Base-by-base conservation (phyloP, 345 rosid genomes). In the Heritiera fomes region DNA sequence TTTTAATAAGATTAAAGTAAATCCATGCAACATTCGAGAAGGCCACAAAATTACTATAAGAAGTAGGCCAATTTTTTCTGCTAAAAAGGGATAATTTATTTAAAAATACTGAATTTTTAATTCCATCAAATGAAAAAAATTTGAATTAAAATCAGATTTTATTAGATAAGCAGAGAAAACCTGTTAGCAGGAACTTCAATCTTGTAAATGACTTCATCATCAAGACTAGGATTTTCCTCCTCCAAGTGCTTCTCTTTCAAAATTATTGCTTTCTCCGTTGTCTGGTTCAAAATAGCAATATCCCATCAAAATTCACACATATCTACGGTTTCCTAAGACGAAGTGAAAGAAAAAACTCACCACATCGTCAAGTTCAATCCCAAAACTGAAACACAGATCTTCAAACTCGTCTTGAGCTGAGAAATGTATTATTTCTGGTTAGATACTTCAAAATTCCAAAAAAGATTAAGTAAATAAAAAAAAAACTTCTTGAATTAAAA, bases 321-420 rank as follows among this genome's bases (percentile, higher is more conserved):
- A 43, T 20, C 13, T 12, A 41, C 5, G 4, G 8, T 15, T 68
- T 45, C 3, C 20, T 20, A 32, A 40, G n/a, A 76, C 4, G 43
- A 30, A 62, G 30, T 7, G 40, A 5, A 34, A 9, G 52, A 17
- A 75, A 52, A 49, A 78, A 69, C 93, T 87, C 62, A 96, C 99
- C 92, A 89, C 99, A 77, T 91, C 99, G 47, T 94, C 99, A 30
- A 96, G 97, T 85, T 96, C 98, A 40, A 96, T 92, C 7, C 99
- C 99, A 7, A 94, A 96, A 38, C 84, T 46, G 90, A 94, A 96
- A 89, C 99, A 96, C 45, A 96, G 84, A 68, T 91, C 98, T 64
- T 94, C 97, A 38, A 94, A 96, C 82, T 92, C 90, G 78, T 92
- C 97, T 77, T 86, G 85, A 14, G 90, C 98, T 94, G 75, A 30